phyloP scores from a whole-genome alignment of 768 basidiomycete species.

The Leucosporidium yakuticum region DNA sequence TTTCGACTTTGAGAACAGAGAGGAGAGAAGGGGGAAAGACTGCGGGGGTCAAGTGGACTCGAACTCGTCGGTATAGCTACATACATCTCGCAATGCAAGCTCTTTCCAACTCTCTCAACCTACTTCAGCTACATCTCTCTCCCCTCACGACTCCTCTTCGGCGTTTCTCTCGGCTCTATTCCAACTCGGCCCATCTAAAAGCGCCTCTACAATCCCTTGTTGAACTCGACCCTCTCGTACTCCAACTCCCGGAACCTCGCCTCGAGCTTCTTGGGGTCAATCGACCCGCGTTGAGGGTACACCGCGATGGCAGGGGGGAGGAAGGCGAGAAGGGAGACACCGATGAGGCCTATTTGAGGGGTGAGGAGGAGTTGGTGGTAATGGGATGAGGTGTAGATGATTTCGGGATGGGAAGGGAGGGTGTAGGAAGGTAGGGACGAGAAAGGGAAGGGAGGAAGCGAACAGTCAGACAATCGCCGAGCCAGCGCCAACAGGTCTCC shows the following conservation, averaged over 20 bases:
- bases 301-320: constrained; percentile 47
- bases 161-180: no score
- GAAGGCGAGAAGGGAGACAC: constrained; percentile 45
- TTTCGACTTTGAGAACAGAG: no score
- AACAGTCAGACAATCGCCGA: neutral
- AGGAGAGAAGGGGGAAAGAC: no score
- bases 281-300: constrained; percentile 45
- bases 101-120: no score
- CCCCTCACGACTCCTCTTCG: no score
- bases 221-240: constrained; percentile 44
- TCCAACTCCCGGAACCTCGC: constrained; percentile 36
- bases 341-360: constrained; percentile 38
- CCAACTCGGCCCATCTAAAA: no score
- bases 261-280: constrained; percentile 44
- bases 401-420: neutral
- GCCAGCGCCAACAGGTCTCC: no score
- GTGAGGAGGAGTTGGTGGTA: neutral
- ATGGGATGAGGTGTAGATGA: neutral
- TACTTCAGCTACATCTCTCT: no score
- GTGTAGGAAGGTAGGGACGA: neutral
- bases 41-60: no score
- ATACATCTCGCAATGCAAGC: no score
- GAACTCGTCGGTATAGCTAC: no score
- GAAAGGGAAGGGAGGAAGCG: neutral
- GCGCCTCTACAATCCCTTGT: constrained; percentile 43